Evolutionary conservation across 805 yeast species (phyloP).

Genomic region (Candida loeiensis): DNA sequence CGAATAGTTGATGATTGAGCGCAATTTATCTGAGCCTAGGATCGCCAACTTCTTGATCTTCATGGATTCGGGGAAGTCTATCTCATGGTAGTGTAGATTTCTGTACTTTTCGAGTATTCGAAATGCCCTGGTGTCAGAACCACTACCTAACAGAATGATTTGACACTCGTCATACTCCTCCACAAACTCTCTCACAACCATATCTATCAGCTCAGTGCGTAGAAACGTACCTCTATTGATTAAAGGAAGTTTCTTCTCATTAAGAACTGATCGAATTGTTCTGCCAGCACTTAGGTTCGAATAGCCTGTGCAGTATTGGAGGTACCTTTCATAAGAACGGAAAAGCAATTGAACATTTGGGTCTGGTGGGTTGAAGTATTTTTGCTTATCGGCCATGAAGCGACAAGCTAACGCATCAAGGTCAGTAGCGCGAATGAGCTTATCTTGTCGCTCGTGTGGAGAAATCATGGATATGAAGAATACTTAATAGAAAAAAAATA

Average conservation of each 20-base stretch:
- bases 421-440: conserved; percentile 56
- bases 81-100: conserved; percentile 48
- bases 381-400: conserved; percentile 44
- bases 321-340: conserved; percentile 32
- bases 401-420: conserved; percentile 70
- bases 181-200: conserved; percentile 42
- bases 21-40: conserved; percentile 24
- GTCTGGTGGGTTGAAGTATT: conserved; percentile 45
- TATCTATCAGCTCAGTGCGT: conserved; percentile 52
- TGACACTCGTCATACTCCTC: conserved; percentile 34
- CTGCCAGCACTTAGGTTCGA: conserved; percentile 39
- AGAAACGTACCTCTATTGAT: conserved; percentile 71
- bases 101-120: conserved; percentile 33
- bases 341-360: conserved; percentile 31
- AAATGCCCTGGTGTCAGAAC: conserved; percentile 72
- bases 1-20: conserved; percentile 19
- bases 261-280: conserved; percentile 36
- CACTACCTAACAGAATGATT: conserved; percentile 73
- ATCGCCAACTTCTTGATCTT: conserved; percentile 51
- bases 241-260: conserved; percentile 52
- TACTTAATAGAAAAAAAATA: not conserved
- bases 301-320: conserved; percentile 39
- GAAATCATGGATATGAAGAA: conserved; percentile 28
- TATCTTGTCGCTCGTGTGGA: conserved; percentile 36
- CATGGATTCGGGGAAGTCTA: conserved; percentile 59